Evolutionary conservation across 139 green algal species (phyloP), one percentile per base, ranked within the genome.

Genomic region (Tetradesmus obliquus): DNA sequence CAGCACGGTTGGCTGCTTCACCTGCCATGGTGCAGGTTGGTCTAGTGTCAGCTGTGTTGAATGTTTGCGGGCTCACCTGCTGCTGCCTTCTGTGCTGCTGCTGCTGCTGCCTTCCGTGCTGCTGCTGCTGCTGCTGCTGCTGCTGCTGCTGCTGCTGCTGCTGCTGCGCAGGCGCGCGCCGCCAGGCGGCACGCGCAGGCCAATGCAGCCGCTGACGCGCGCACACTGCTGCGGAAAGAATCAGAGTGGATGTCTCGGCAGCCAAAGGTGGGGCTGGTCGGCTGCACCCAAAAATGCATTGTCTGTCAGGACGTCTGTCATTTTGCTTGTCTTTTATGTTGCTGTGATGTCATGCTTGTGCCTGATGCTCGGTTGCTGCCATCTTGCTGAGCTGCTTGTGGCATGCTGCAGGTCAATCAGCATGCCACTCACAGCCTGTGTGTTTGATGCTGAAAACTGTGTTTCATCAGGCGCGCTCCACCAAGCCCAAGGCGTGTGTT

Each of bases 231-330:
- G 85, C 82, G 95, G 3, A 96, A 95, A 13, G 97, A 98, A 87
- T 90, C 93, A 0, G 97, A 98, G 86, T 98, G 97, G 97, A 98
- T 98, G 95, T 55, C 91, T 66, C 94, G 95, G 62, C 96, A 98
- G 93, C 97, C 97, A 76, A 98, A 98, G 92, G 96, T 95, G 2
- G 85, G 93, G 32, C 32, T 45, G 32, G 32, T 45, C 32, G 32
- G 32, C 32, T 45, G 32, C 32, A 45, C 32, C 32, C 32, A 45
- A 0, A 1, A 76, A 24, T 76, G 17, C 66, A 20, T 71, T 66
- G 57, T 82, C 45, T 32, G 57, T 45, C 2, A 13, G 17, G 19
- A 76, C 19, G 66, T 76, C 66, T n/a, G 2, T n/a, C 2, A 4
- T n/a, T 4, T 8, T 8, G 17, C 66, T 8, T 76, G 1, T 76